Evolutionary conservation across 352 stramenopile species (phyloP).

Genomic region (Pythium grandisporangium): DNA sequence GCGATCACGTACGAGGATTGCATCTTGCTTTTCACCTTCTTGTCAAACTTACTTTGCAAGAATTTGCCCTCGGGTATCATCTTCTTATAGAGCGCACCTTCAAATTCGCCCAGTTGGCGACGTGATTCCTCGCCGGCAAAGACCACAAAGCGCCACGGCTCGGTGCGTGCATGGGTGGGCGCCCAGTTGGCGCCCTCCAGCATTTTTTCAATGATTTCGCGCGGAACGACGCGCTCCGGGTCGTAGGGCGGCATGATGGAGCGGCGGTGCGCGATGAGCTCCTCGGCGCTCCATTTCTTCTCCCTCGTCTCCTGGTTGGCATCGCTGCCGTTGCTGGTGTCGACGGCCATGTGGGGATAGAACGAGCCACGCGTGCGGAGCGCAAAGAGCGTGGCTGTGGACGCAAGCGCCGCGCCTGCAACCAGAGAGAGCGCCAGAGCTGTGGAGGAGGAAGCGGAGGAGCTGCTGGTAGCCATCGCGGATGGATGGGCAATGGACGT

Average conservation of each 20-base stretch:
- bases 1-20: conserved; percentile 69
- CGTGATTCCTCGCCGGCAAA: conserved; percentile 46
- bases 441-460: conserved; percentile 1
- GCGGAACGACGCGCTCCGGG: conserved; percentile 30
- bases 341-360: no score
- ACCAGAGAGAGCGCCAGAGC: conserved; percentile 8
- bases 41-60: conserved; percentile 71
- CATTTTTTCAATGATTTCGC: conserved; percentile 64
- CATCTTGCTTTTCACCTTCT: conserved; percentile 64
- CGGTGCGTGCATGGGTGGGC: conserved; percentile 67
- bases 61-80: conserved; percentile 56
- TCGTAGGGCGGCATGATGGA: conserved; percentile 78
- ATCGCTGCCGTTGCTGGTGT: conserved; percentile 11
- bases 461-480: background rate
- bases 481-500: background rate
- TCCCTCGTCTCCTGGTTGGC: background rate
- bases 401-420: conserved; percentile 10
- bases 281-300: conserved; percentile 55
- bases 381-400: conserved; percentile 9
- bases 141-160: conserved; percentile 80
- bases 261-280: conserved; percentile 70
- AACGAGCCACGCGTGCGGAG: conserved; percentile 14
- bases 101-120: conserved; percentile 45
- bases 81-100: conserved; percentile 64
- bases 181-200: conserved; percentile 76